Evolutionary conservation across 306 rosid genomes (phyloP).

Genomic region (Herpetospermum pedunculosum): DNA sequence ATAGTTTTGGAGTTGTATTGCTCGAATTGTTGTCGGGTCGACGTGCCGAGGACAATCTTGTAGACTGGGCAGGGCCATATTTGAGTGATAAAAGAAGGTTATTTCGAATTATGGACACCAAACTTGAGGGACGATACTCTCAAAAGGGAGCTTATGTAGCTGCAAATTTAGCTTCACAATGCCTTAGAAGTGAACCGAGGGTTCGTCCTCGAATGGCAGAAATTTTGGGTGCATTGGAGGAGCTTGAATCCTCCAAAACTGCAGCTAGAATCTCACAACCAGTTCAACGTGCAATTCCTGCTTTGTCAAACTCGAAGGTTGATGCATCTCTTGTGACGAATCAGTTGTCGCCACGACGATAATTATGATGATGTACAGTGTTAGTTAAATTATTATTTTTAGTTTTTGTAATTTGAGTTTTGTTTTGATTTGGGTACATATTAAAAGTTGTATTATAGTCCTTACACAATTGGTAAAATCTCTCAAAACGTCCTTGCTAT

Average conservation of each 20-base stretch:
- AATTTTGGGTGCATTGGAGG: constrained; percentile 56
- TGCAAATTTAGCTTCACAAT: constrained; percentile 61
- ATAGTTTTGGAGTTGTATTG: constrained; percentile 87
- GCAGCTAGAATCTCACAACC: constrained; percentile 25
- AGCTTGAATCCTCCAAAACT: constrained; percentile 47
- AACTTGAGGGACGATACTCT: constrained; percentile 81
- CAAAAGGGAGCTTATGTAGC: constrained; percentile 68
- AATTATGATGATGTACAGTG: not conserved
- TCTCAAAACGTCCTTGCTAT: not conserved
- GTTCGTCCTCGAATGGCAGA: constrained; percentile 70
- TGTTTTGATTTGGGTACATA: not conserved
- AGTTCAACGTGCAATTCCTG: constrained; percentile 12
- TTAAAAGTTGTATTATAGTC: too few species aligned
- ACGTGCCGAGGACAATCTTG: constrained; percentile 79
- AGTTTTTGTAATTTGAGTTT: not conserved
- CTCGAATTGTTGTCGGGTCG: constrained; percentile 72
- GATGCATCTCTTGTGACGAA: not conserved
- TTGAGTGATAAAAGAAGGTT: constrained; percentile 57
- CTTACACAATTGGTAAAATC: not conserved
- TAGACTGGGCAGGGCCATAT: constrained; percentile 84
- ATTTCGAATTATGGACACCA: constrained; percentile 87
- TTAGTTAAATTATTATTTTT: not conserved
- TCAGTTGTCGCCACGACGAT: constrained; percentile 30
- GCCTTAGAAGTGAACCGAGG: constrained; percentile 67
- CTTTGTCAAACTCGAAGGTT: not conserved